Conservation (phyloP, 2,329 filamentous ascomycete species). For the Metarhizium robertsii region DNA sequence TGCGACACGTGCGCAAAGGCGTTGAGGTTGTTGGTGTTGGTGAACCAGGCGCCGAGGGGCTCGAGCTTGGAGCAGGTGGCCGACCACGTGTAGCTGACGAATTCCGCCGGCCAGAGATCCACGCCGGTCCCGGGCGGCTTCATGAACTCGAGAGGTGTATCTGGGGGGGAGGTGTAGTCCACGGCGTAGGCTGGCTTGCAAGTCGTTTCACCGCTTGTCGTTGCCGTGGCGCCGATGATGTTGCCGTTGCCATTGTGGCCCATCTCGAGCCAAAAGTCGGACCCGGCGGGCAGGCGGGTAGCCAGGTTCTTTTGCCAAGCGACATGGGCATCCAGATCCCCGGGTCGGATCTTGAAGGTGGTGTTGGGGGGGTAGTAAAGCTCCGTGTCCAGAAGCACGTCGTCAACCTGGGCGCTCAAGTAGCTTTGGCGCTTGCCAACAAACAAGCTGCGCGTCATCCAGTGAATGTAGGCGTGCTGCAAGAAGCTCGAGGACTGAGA, state of each 20-base stretch:
- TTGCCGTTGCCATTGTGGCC: conserved; percentile 40
- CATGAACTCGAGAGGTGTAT: conserved; percentile 34
- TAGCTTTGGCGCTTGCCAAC: conserved; percentile 46
- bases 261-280: conserved; percentile 41
- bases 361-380: conserved; percentile 38
- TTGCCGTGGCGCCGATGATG: conserved; percentile 43
- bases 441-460: conserved; percentile 50
- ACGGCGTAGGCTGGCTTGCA: conserved; percentile 33
- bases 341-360: conserved; percentile 37
- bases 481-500: conserved; percentile 43
- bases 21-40: conserved; percentile 36
- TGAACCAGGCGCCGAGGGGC: conserved; percentile 43
- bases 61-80: conserved; percentile 39
- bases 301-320: conserved; percentile 33
- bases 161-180: conserved; percentile 33
- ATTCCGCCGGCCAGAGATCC: conserved; percentile 40
- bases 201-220: conserved; percentile 27
- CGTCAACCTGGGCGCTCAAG: conserved; percentile 50
- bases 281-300: conserved; percentile 39
- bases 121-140: conserved; percentile 41
- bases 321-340: conserved; percentile 36
- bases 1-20: conserved; percentile 51
- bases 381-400: conserved; percentile 47
- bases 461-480: conserved; percentile 54
- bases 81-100: conserved; percentile 41